Percentiles rank a stretch among this genome's conserved stretches.
Conservation (phyloP, 345 rosid species). For the Geranium rotundifolium region DNA sequence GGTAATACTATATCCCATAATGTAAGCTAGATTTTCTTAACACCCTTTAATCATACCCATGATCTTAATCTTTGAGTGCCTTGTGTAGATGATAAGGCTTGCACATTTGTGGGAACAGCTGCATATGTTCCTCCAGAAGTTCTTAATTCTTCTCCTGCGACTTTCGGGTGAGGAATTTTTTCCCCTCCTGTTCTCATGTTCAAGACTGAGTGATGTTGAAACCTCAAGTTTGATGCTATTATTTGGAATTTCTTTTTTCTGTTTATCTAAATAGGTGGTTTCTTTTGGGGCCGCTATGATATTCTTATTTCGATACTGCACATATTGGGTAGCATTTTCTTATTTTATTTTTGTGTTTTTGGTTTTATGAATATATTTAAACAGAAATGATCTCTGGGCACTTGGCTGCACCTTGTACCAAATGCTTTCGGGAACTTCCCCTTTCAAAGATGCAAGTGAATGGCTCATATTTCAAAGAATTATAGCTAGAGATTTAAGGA, state of each 20-base stretch:
- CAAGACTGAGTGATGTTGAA: background rate
- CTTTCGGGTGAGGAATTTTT: conserved; percentile 57
- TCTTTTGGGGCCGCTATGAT: conserved; percentile 3
- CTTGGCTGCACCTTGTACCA: conserved; percentile 98
- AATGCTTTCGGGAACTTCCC: conserved; percentile 99
- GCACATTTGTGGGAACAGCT: conserved; percentile 96
- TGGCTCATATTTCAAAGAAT: conserved; percentile 97
- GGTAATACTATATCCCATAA: conserved; percentile 31
- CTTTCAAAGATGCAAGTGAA: conserved; percentile 96
- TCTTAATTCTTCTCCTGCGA: conserved; percentile 95
- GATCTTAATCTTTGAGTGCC: conserved; percentile 2
- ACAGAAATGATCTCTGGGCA: conserved; percentile 99
- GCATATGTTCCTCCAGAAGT: conserved; percentile 99
- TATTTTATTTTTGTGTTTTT: conserved; percentile 8
- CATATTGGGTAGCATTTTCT: conserved; percentile 15
- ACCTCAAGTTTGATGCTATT: background rate
- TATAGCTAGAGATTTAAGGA: conserved; percentile 83
- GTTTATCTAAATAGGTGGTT: no score
- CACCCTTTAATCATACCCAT: background rate
- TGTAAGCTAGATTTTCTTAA: background rate
- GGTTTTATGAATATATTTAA: conserved; percentile 24
- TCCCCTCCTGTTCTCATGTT: background rate
- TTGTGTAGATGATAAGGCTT: conserved; percentile 76
- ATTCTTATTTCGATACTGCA: conserved; percentile 11
- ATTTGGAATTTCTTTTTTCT: no score